Conservation (phyloP, 2,329 filamentous ascomycete species). For the Dryadomyces sulphureus region DNA sequence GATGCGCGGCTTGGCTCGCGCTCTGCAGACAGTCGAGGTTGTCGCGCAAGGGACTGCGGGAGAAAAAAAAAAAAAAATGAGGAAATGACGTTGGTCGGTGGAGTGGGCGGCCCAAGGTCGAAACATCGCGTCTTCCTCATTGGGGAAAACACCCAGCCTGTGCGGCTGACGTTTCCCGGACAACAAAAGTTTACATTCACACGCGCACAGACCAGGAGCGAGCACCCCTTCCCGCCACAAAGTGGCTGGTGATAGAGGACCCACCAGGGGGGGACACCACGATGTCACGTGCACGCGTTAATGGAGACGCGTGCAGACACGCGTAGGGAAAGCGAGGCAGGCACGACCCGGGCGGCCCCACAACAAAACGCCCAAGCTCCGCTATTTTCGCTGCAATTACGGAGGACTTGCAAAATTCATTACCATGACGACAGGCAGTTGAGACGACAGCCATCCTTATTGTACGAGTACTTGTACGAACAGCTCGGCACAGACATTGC, state of each 20-base stretch:
- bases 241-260: background rate
- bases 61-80: background rate
- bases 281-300: slow-evolving; percentile 11
- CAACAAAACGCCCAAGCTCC: slow-evolving; percentile 2
- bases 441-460: background rate
- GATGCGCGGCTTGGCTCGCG: background rate
- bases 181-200: slow-evolving; percentile 1
- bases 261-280: too few relatives aligned
- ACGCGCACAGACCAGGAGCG: background rate
- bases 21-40: background rate
- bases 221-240: background rate
- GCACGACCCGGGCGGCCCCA: slow-evolving; percentile 4
- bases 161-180: slow-evolving; percentile 8
- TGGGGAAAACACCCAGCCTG: slow-evolving; percentile 9
- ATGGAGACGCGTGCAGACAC: slow-evolving; percentile 10
- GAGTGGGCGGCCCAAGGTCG: background rate
- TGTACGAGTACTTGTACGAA: too few relatives aligned
- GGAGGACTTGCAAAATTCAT: background rate
- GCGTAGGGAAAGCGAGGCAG: slow-evolving; percentile 9
- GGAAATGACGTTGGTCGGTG: background rate
- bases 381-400: background rate
- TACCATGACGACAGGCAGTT: background rate
- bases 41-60: background rate
- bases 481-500: background rate
- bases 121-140: slow-evolving; percentile 10